These are phyloP conservation scores for Cercospora zeina DNA, from an alignment of 2,329 filamentous ascomycete genomes.

Conservation along the genomic window DNA sequence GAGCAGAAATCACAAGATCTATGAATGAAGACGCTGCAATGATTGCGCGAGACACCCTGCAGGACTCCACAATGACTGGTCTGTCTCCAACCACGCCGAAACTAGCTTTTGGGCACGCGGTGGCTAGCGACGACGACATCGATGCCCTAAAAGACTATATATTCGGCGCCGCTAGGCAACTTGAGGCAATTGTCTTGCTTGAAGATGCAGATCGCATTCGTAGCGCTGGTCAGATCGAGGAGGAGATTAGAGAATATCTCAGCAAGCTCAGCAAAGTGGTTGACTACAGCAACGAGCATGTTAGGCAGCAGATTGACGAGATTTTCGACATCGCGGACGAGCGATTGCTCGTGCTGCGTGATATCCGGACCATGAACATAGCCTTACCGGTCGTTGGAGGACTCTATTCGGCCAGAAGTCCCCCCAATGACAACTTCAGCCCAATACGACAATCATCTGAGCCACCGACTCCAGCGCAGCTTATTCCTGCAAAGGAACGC, in stretches of 20 bases:
- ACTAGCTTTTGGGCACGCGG: neutral
- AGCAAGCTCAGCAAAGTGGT: neutral
- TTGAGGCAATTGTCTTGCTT: neutral
- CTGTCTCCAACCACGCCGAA: neutral
- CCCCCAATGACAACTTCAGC: neutral
- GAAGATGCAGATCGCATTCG: neutral
- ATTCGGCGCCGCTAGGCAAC: neutral
- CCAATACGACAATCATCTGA: neutral
- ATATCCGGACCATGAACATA: neutral
- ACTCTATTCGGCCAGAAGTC: neutral
- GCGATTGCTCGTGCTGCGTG: neutral
- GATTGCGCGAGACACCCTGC: neutral
- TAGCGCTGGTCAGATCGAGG: neutral
- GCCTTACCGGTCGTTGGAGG: neutral
- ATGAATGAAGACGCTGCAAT: neutral
- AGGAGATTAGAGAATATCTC: neutral
- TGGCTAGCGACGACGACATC: neutral
- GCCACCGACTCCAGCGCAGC: neutral
- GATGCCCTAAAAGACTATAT: neutral
- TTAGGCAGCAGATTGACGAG: neutral
- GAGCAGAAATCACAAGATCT: slow-evolving; percentile 1
- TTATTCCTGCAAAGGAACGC: neutral
- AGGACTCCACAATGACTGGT: slow-evolving; percentile 1
- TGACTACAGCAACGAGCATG: slow-evolving; percentile 1
- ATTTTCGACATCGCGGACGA: neutral